Evolutionary conservation across 306 rosid species (phyloP).

Genomic region (Aeschynomene evenia): DNA sequence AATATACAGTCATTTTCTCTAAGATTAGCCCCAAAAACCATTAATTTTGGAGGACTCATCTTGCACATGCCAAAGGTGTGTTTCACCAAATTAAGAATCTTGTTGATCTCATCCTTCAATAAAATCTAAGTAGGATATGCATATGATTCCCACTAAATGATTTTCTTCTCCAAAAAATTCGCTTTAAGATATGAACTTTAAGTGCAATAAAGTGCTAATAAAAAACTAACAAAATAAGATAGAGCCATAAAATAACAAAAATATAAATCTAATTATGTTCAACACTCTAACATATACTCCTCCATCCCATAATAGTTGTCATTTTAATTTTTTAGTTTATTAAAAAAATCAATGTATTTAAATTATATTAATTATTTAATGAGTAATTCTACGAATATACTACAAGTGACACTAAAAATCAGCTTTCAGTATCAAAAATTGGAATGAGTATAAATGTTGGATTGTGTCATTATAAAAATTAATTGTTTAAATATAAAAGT

Average conservation of each 20-base stretch:
- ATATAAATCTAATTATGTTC: neutral
- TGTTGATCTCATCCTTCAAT: slow-evolving; percentile 7
- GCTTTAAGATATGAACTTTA: neutral
- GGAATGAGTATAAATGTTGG: too few relatives aligned
- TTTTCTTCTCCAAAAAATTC: neutral
- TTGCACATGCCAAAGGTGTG: slow-evolving; percentile 31
- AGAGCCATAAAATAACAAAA: neutral
- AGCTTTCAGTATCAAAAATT: too few relatives aligned
- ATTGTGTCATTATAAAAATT: too few relatives aligned
- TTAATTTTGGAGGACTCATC: slow-evolving; percentile 4
- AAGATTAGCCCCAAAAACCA: slow-evolving; percentile 12
- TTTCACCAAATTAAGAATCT: slow-evolving; percentile 36
- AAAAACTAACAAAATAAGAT: neutral
- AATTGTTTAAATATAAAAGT: too few relatives aligned
- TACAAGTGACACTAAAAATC: too few relatives aligned
- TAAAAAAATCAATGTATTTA: too few relatives aligned
- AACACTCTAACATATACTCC: too few relatives aligned
- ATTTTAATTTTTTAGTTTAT: too few relatives aligned
- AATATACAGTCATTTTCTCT: neutral
- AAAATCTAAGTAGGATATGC: neutral
- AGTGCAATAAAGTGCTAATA: neutral
- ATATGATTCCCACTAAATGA: neutral
- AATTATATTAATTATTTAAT: too few relatives aligned
- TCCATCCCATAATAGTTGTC: too few relatives aligned
- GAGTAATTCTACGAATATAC: too few relatives aligned